Evolutionary conservation across 768 basidiomycete genomes (phyloP).

Genomic region (Lepiota subincarnata): DNA sequence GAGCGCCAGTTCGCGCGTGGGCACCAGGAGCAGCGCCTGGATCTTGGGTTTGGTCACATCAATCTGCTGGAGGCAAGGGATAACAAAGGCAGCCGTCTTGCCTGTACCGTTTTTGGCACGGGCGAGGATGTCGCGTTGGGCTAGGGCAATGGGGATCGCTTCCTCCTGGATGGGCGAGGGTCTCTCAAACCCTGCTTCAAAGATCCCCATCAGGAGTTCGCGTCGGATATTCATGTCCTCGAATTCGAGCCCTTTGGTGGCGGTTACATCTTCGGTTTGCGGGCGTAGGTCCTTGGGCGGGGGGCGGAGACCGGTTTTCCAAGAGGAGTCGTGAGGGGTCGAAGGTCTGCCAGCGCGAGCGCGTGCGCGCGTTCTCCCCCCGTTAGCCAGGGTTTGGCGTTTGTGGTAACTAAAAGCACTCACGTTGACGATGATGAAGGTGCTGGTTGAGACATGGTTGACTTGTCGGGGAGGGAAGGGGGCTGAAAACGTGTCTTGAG

Average conservation of each 20-base stretch:
- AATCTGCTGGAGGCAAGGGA: constrained; percentile 92
- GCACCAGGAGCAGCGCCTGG: constrained; percentile 94
- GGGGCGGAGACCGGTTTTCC: constrained; percentile 76
- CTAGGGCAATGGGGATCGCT: constrained; percentile 92
- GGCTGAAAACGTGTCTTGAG: constrained; percentile 3
- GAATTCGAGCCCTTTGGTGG: constrained; percentile 91
- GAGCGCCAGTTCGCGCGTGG: constrained; percentile 96
- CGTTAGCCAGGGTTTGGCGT: background rate
- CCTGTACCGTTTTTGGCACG: constrained; percentile 97
- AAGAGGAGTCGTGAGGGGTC: constrained; percentile 36
- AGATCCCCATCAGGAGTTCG: constrained; percentile 99
- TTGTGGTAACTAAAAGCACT: constrained; percentile 8
- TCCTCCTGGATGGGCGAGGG: constrained; percentile 99
- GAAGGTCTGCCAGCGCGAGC: constrained; percentile 24
- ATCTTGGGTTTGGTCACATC: constrained; percentile 83
- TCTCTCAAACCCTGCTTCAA: constrained; percentile 95
- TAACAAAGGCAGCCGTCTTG: constrained; percentile 98
- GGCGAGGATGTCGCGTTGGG: constrained; percentile 90
- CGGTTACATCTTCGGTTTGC: constrained; percentile 96
- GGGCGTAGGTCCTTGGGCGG: constrained; percentile 91
- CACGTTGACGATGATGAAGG: constrained; percentile 31
- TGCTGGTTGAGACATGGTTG: constrained; percentile 27
- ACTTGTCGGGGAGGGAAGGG: background rate
- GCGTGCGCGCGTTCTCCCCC: too few relatives aligned
- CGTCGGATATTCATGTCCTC: constrained; percentile 91